A percentile compares a stretch with the other conserved stretches of the same genome.
Conservation (phyloP, 148 eudicot genomes). For the Polygonum maritimum region DNA sequence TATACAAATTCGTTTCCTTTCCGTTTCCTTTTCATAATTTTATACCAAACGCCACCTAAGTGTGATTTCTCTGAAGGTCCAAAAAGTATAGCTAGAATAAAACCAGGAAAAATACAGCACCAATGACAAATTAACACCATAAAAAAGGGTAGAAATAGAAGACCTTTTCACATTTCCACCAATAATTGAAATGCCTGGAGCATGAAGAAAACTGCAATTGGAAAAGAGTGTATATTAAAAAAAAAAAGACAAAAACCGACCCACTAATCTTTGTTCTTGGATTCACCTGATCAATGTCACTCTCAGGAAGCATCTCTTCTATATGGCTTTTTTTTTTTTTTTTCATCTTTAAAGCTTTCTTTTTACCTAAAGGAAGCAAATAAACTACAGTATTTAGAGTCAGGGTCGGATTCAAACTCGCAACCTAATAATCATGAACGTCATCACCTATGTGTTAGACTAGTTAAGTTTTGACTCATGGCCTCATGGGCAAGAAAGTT, state of each 20-base stretch:
- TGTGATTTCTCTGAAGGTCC: background rate
- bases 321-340: background rate
- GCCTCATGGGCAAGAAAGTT: too few species aligned
- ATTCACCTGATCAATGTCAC: slow-evolving; percentile 5
- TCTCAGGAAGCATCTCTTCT: background rate
- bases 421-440: too few species aligned
- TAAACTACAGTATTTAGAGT: too few species aligned
- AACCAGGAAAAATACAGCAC: background rate
- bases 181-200: background rate
- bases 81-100: background rate
- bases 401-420: too few species aligned
- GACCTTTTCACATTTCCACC: background rate
- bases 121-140: background rate
- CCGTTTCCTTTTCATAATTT: too few species aligned
- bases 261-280: background rate
- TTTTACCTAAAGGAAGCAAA: too few species aligned
- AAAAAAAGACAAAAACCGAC: background rate
- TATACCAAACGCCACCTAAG: too few species aligned
- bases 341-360: background rate
- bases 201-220: background rate
- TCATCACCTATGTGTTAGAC: too few species aligned
- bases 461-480: too few species aligned
- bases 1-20: too few species aligned
- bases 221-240: background rate
- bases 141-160: background rate